Evolutionary conservation across 2,329 filamentous ascomycete species (phyloP).

Genomic region (Phymatotrichopsis omnivora): DNA sequence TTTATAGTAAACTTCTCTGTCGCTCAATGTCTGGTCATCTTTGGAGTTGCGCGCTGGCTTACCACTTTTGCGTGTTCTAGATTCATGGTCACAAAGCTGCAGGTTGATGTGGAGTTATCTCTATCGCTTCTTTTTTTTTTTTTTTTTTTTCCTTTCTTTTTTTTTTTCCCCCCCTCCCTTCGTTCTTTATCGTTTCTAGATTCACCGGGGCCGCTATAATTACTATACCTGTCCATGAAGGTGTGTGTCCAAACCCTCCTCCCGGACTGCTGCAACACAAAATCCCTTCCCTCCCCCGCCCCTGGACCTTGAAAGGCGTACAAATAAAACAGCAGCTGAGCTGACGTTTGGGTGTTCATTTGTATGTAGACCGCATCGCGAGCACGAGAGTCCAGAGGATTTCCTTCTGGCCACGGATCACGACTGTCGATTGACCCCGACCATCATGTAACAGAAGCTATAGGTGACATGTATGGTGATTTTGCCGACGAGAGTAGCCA

Average conservation of each 20-base stretch:
- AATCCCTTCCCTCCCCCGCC: slow-evolving; percentile 9
- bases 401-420: slow-evolving; percentile 30
- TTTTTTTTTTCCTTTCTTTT: slow-evolving; percentile 1
- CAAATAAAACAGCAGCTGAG: slow-evolving; percentile 1
- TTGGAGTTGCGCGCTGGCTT: too few relatives aligned
- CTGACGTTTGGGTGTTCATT: slow-evolving; percentile 14
- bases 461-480: slow-evolving; percentile 77
- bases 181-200: slow-evolving; percentile 16
- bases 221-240: slow-evolving; percentile 26
- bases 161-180: background rate
- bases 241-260: slow-evolving; percentile 19
- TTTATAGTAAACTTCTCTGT: too few relatives aligned
- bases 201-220: slow-evolving; percentile 16
- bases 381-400: slow-evolving; percentile 29
- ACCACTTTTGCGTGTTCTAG: too few relatives aligned
- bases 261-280: background rate
- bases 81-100: slow-evolving; percentile 36
- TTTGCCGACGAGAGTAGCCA: slow-evolving; percentile 27
- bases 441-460: slow-evolving; percentile 90
- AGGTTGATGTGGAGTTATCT: slow-evolving; percentile 43
- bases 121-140: slow-evolving; percentile 37
- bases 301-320: background rate
- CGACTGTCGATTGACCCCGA: slow-evolving; percentile 58
- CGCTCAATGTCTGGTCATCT: too few relatives aligned
- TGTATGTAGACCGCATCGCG: slow-evolving; percentile 28